Percentiles rank a stretch among this genome's conserved stretches.
Evolutionary conservation across 352 stramenopile genomes (phyloP).

Genomic region (Phytophthora ohioensis): DNA sequence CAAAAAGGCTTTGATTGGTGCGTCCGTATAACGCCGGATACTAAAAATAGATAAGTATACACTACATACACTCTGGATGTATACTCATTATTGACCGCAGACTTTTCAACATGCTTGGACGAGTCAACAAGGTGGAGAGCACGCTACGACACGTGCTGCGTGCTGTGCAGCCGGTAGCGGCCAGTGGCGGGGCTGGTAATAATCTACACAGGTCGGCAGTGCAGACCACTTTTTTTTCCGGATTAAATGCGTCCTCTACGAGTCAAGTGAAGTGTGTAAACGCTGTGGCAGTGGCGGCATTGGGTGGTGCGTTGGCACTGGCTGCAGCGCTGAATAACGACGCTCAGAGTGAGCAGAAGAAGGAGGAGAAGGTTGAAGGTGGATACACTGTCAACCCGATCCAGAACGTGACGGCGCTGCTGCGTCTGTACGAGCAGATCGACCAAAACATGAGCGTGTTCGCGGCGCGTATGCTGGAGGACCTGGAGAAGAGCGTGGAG

Average conservation of each 20-base stretch:
- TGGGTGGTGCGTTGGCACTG: constrained; percentile 17
- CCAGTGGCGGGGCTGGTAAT: background rate
- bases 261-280: constrained; percentile 8
- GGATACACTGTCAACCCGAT: constrained; percentile 72
- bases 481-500: constrained; percentile 65
- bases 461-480: constrained; percentile 70
- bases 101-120: constrained; percentile 1
- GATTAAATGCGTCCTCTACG: constrained; percentile 8
- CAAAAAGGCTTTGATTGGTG: constrained; percentile 6
- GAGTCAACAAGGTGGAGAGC: constrained; percentile 6
- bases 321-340: constrained; percentile 16
- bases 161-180: background rate
- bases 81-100: constrained; percentile 12
- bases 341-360: constrained; percentile 37
- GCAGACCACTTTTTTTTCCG: constrained; percentile 12
- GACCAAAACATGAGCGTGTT: constrained; percentile 88
- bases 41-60: background rate
- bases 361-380: constrained; percentile 19
- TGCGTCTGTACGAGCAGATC: constrained; percentile 85
- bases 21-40: constrained; percentile 24
- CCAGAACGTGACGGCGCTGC: constrained; percentile 72
- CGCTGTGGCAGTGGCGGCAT: constrained; percentile 10
- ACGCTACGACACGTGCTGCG: constrained; percentile 24
- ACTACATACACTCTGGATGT: constrained; percentile 2
- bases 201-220: background rate